A percentile compares a stretch with the other conserved stretches of the same genome.
These are phyloP conservation scores for Fragaria nilgerrensis DNA, from an alignment of 306 rosid species.

Conservation along the genomic window DNA sequence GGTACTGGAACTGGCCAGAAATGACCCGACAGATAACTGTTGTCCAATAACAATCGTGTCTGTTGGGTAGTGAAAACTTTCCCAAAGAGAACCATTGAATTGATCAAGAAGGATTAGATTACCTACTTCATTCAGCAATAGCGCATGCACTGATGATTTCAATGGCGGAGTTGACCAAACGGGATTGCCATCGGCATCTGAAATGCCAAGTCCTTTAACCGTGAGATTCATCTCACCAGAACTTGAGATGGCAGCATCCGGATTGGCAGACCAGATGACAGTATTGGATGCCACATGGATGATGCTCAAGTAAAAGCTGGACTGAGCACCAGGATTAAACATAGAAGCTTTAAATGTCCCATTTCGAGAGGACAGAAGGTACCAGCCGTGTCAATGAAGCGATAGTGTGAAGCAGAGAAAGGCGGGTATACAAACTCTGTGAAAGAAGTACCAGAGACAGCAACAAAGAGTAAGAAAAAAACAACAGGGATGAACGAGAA, in stretches of 20 bases:
- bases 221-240: conserved; percentile 57
- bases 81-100: conserved; percentile 77
- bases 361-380: conserved; percentile 63
- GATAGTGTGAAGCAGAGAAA: conserved; percentile 55
- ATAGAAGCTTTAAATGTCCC: conserved; percentile 62
- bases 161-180: conserved; percentile 78
- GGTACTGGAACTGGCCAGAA: conserved; percentile 50
- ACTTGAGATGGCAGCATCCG: conserved; percentile 48
- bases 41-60: conserved; percentile 88
- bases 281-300: conserved; percentile 63
- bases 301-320: conserved; percentile 64
- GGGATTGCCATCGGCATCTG: conserved; percentile 34
- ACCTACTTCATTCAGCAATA: conserved; percentile 66
- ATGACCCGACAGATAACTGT: conserved; percentile 45
- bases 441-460: conserved; percentile 37
- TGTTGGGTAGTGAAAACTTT: conserved; percentile 76
- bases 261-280: conserved; percentile 82
- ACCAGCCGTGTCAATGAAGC: conserved; percentile 46
- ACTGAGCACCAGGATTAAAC: conserved; percentile 43
- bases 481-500: conserved; percentile 28
- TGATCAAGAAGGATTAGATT: conserved; percentile 68
- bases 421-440: conserved; percentile 48
- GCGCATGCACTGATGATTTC: conserved; percentile 39
- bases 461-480: conserved; percentile 32
- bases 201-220: conserved; percentile 42